Evolutionary conservation across 139 green algal genomes (phyloP), one percentile per base, ranked within the genome.

Genomic region (Chlamydomonas sp.): DNA sequence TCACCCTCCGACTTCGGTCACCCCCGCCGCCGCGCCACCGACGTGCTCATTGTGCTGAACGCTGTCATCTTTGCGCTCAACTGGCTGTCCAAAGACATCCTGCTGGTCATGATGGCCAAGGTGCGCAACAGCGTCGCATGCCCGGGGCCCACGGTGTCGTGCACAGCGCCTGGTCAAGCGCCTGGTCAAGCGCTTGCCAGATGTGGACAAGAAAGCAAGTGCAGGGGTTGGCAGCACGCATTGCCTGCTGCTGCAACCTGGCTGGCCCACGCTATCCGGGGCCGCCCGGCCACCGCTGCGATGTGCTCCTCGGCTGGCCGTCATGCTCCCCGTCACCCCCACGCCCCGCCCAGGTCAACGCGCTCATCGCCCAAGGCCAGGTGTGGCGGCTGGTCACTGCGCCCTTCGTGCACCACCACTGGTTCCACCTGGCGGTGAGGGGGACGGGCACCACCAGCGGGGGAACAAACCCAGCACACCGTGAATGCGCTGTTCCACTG

Each of bases 341-440:
- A 18, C 67, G 12, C 18, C 49, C 5, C 49, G 78, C 79, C 2
- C 91, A 98, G 94, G 79, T 96, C 9, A 98, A 98, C 90, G 18
- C 69, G 3, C 77, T 93, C 2, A 97, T 98, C 73, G 57, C 89
- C 4, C 71, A 74, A 17, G 96, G 96, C 1, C 85, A 98, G 89
- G 90, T 83, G 84, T 98, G 93, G 91, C 91, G 96, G 0, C 90
- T 98, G 7, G 17, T 98, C 67, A 97, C 96, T 0, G 88, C 95
- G 15, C 79, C 91, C 61, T 94, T 97, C 67, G 87, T 98, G 84
- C 96, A 98, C 85, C 94, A 88, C 77, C 92, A 94, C 79, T 7
- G 96, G 4, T n/a, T 96, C 2, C 95, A 97, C 92, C 81, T 97
- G 66, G 84, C 58, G 67, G 89, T 96, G 63, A 96, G 90, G 18